Conservation (phyloP, 305 asterid genomes). For the Caryopteris hybrid region DNA sequence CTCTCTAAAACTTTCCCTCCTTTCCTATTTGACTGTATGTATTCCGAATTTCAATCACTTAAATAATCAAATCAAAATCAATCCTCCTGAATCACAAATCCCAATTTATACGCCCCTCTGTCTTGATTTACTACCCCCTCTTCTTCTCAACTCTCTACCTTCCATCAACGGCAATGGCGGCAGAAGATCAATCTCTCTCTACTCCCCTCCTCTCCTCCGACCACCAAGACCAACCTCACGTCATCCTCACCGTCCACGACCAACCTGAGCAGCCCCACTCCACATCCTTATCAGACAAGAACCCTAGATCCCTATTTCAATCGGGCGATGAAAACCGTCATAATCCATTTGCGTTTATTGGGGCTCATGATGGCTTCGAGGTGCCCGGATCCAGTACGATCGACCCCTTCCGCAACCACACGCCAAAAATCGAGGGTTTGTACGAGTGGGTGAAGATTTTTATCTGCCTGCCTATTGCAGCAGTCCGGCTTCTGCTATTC, state of each 20-base stretch:
- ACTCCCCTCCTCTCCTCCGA: conserved; percentile 59
- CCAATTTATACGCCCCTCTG: conserved; percentile 15
- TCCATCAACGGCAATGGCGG: conserved; percentile 46
- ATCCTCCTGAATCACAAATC: conserved; percentile 5
- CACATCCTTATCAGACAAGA: neutral
- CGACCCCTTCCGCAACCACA: conserved; percentile 79
- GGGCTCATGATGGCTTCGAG: conserved; percentile 48
- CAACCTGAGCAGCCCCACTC: conserved; percentile 20
- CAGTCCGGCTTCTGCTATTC: conserved; percentile 57
- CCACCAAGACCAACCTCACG: conserved; percentile 29
- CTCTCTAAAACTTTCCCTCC: conserved; percentile 19
- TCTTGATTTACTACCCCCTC: conserved; percentile 1
- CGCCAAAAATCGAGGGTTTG: conserved; percentile 66
- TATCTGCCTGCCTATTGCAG: conserved; percentile 68
- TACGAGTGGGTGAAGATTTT: conserved; percentile 91
- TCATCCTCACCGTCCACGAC: conserved; percentile 52
- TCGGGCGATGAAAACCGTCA: conserved; percentile 17
- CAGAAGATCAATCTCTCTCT: conserved; percentile 41
- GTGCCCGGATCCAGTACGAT: conserved; percentile 59
- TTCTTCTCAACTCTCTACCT: neutral
- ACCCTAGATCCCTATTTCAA: conserved; percentile 13
- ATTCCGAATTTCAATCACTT: neutral
- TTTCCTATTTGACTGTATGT: neutral
- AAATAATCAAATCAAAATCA: neutral
- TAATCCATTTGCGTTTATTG: conserved; percentile 61